Evolutionary conservation across 176 grass and related monocot genomes (phyloP), one percentile per base, ranked within the genome.

Genomic region (Hsuehochloa calcarea): DNA sequence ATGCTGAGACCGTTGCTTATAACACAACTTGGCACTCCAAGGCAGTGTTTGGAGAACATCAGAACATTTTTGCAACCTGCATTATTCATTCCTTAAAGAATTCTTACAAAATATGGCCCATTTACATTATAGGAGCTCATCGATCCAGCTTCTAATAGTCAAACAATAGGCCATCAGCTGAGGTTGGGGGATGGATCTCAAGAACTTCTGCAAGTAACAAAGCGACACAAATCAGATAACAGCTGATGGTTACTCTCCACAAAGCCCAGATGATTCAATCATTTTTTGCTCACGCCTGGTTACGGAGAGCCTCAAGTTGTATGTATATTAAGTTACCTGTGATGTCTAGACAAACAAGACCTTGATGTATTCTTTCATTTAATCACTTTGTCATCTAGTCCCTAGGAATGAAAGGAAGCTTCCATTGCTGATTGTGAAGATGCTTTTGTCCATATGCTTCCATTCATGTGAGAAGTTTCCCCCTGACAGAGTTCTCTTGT

Each of bases 381-480:
- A 52, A 78, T 74, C 86, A 25, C 68, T 65, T 80, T 8, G 35
- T 65, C 65, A 34, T 63, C 62, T 80, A 89, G 87, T 41, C 23
- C 16, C 38, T 81, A 82, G 80, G 80, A 70, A 82, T 55, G 56
- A 70, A 86, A 80, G 85, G 88, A 89, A 82, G 86, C 77, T 88
- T 87, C 83, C 91, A 79, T 88, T 78, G 50, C 89, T 85, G 75
- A 89, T 90, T 40, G 87, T 77, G 91, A 88, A 92, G 89, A 90
- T 91, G 85, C 87, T 77, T 90, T 80, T 92, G 85, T 74, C 49
- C 81, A 87, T 80, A 92, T 81, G 80, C 85, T 94, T 89, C 92
- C 81, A 86, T 85, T 87, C 67, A 56, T 61, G 86, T 76, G 87
- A 84, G 84, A 92, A 84, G 91, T 91, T 84, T 55, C 14, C 40